Evolutionary conservation across 2,329 filamentous ascomycete genomes (phyloP).

Genomic region (Colletotrichum falcatum): DNA sequence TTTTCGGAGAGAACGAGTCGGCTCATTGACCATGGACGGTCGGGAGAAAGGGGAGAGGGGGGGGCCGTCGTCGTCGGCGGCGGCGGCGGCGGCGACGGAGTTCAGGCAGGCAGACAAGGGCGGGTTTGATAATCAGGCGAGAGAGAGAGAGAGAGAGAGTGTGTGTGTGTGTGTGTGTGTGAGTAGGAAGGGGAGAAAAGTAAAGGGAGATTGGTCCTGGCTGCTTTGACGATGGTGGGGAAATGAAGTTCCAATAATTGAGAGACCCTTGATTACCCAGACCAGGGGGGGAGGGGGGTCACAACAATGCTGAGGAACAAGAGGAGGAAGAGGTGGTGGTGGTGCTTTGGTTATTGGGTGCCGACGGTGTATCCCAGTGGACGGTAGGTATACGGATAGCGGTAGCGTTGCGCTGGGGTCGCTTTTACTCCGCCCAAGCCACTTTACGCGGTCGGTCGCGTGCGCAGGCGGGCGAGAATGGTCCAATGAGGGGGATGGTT

Average conservation of each 20-base stretch:
- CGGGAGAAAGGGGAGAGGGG: slow-evolving; percentile 2
- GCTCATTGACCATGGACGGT: slow-evolving; percentile 32
- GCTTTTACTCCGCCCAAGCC: slow-evolving; percentile 38
- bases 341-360: slow-evolving; percentile 4
- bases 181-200: slow-evolving; percentile 19
- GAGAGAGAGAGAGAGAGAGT: neutral
- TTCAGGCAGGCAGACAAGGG: slow-evolving; percentile 15
- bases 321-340: neutral
- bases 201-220: slow-evolving; percentile 38
- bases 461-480: slow-evolving; percentile 29
- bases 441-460: slow-evolving; percentile 41
- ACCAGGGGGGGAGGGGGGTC: slow-evolving; percentile 34
- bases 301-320: slow-evolving; percentile 31
- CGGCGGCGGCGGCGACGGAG: neutral
- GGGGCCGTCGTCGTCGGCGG: neutral
- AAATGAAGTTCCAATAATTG: slow-evolving; percentile 43
- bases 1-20: slow-evolving; percentile 26
- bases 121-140: slow-evolving; percentile 32
- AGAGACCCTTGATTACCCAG: slow-evolving; percentile 41
- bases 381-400: too few species aligned
- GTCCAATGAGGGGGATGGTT: slow-evolving; percentile 16
- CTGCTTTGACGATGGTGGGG: slow-evolving; percentile 42
- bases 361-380: neutral
- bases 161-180: too few species aligned
- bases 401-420: slow-evolving; percentile 40